Evolutionary conservation across 139 green algal genomes (phyloP), one percentile per base, ranked within the genome.

Genomic region (Micromonas pusilla): DNA sequence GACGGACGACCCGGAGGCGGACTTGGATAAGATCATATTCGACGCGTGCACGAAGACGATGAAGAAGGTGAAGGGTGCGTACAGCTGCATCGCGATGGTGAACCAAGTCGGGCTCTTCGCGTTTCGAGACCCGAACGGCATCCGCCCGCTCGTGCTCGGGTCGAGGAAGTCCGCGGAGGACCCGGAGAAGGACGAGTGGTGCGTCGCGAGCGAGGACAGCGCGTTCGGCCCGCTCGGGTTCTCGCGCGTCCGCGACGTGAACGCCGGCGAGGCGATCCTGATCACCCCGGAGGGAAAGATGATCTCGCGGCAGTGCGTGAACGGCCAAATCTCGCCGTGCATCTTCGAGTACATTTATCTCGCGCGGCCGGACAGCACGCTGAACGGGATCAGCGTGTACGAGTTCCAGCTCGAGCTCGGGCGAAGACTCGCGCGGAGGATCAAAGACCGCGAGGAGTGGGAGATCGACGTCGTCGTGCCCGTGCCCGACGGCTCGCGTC

Each of bases 311-410:
- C 90, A 95, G 86, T 81, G 79, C 33, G 77, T 79, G 32, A 65
- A 87, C 60, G 45, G 52, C 37, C 25, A 71, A 45, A 81, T 88
- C n/a, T 89, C 81, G 54, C 93, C 94, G 52, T 98, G 94, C 89
- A 93, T 98, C 81, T 98, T 98, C 65, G 94, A 98, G 90, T 97
- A 98, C 90, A 98, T 98, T 86, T 98, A 99, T 89, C 89, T 99
- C 39, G 87, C 93, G 3, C 85, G 88, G 28, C 84, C 84, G 26
- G 92, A 97, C 83, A 92, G 86, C 0, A 85, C 96, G 60, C 88
- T 98, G 20, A 98, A 99, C 78, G 87, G 94, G 80, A 96, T 97
- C 83, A 86, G 87, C 9, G 95, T 99, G 23, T 99, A 99, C 87
- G 92, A 96, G 83, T 97, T 97, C 85, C 94, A 83, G 64, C 88